A percentile compares a stretch with the other conserved stretches of the same genome.
These are phyloP conservation scores for Zasmidium citrigriseum DNA, from an alignment of 2,329 filamentous ascomycete genomes.

Conservation along the genomic window DNA sequence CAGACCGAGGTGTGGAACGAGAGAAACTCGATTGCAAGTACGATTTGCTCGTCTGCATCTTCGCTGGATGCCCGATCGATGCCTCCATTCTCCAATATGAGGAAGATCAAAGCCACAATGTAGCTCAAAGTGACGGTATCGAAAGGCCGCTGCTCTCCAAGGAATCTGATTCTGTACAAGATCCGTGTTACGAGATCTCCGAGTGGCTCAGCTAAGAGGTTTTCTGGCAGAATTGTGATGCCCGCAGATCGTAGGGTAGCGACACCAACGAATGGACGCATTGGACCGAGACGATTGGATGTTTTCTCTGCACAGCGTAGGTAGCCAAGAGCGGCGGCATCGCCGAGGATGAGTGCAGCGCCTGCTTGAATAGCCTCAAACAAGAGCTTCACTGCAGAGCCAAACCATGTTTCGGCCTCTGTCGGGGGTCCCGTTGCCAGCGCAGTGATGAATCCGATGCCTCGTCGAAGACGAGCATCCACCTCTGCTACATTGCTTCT, in stretches of 20 bases:
- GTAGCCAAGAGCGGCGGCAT: conserved; percentile 75
- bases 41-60: conserved; percentile 83
- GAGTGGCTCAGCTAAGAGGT: conserved; percentile 76
- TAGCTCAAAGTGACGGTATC: conserved; percentile 87
- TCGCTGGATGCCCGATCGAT: conserved; percentile 68
- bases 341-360: conserved; percentile 77
- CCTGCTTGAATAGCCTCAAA: conserved; percentile 76
- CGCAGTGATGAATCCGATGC: conserved; percentile 80
- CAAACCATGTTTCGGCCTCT: conserved; percentile 85
- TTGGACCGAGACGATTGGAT: conserved; percentile 70
- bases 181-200: conserved; percentile 81
- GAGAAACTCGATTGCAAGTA: conserved; percentile 84
- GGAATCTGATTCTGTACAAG: conserved; percentile 84
- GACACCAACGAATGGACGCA: conserved; percentile 81
- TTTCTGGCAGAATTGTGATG: conserved; percentile 69
- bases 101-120: conserved; percentile 76
- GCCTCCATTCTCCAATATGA: conserved; percentile 77
- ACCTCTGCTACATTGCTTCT: conserved; percentile 69
- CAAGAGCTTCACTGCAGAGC: conserved; percentile 72
- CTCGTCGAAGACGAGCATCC: conserved; percentile 73
- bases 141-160: conserved; percentile 90
- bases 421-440: conserved; percentile 87
- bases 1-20: conserved; percentile 84
- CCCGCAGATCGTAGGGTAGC: conserved; percentile 80
- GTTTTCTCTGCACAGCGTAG: conserved; percentile 76